phyloP scores from a whole-genome alignment of 371 early-diverging fungal genomes.

The Enterocytospora artemiae region DNA sequence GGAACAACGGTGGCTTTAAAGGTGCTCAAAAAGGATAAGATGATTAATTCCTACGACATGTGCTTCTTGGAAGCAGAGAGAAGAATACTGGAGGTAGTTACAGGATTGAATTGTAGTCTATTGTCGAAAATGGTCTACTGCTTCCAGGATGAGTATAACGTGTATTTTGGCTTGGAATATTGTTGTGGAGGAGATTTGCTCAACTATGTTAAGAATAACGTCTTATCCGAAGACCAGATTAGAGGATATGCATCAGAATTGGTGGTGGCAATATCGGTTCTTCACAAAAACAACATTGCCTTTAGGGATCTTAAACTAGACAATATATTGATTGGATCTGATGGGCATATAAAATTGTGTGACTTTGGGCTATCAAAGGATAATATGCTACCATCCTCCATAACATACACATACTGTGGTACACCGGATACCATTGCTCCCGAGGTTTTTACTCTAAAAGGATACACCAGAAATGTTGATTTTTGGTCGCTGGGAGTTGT shows the following conservation, averaged over 20 bases:
- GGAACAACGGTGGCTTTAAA: constrained; percentile 76
- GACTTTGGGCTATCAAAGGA: constrained; percentile 89
- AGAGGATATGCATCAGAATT: constrained; percentile 92
- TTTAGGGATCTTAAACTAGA: constrained; percentile 93
- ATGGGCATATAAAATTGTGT: constrained; percentile 81
- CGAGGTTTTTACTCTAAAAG: constrained; percentile 76
- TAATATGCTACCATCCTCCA: constrained; percentile 68
- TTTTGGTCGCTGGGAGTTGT: constrained; percentile 97
- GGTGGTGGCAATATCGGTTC: constrained; percentile 76
- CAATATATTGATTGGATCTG: constrained; percentile 70
- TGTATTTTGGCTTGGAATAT: constrained; percentile 55
- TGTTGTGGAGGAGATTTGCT: constrained; percentile 78
- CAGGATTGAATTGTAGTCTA: constrained; percentile 67
- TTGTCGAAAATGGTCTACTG: constrained; percentile 62
- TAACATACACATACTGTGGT: constrained; percentile 87
- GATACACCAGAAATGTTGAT: constrained; percentile 83
- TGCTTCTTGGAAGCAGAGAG: constrained; percentile 75
- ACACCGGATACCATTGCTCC: constrained; percentile 88
- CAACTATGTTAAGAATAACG: constrained; percentile 85
- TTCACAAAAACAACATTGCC: constrained; percentile 85
- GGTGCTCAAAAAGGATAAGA: constrained; percentile 81
- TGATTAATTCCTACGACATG: constrained; percentile 77
- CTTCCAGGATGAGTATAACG: constrained; percentile 48
- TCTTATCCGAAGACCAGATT: constrained; percentile 81
- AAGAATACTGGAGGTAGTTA: constrained; percentile 74